Percentiles rank a stretch among this genome's conserved stretches.
phyloP scores from a whole-genome alignment of 352 stramenopile species.

The Globisporangium emineosum region DNA sequence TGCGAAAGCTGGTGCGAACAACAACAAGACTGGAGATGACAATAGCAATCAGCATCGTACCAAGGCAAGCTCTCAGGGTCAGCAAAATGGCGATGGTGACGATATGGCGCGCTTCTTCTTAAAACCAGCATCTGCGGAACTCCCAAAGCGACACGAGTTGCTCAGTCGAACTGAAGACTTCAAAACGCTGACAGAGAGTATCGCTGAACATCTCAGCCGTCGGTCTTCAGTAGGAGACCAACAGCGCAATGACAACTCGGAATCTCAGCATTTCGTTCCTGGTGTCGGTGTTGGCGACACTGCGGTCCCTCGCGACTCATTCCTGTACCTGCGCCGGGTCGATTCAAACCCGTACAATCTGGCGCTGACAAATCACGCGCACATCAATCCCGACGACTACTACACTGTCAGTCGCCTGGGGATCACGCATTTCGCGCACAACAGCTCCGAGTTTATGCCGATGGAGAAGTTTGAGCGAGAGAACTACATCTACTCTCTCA shows the following conservation, averaged over 20 bases:
- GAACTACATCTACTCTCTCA: slow-evolving; percentile 85
- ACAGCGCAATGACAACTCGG: background rate
- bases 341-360: slow-evolving; percentile 81
- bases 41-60: background rate
- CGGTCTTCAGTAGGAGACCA: background rate
- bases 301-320: slow-evolving; percentile 49
- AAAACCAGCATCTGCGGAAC: slow-evolving; percentile 5
- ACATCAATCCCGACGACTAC: slow-evolving; percentile 79
- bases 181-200: slow-evolving; percentile 58
- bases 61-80: too few species aligned
- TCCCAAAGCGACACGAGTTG: slow-evolving; percentile 36
- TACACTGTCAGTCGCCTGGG: slow-evolving; percentile 88
- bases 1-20: background rate
- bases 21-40: background rate
- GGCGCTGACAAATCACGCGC: slow-evolving; percentile 53
- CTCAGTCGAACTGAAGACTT: slow-evolving; percentile 43
- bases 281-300: background rate
- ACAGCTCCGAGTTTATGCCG: slow-evolving; percentile 84
- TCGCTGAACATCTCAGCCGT: slow-evolving; percentile 42
- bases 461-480: slow-evolving; percentile 90
- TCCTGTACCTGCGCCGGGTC: slow-evolving; percentile 69
- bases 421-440: slow-evolving; percentile 84
- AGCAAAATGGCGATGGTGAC: background rate
- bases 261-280: background rate
- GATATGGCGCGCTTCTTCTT: slow-evolving; percentile 3